Evolutionary conservation across 2,329 filamentous ascomycete species (phyloP).

Genomic region (Pseudocercospora macadamiae): DNA sequence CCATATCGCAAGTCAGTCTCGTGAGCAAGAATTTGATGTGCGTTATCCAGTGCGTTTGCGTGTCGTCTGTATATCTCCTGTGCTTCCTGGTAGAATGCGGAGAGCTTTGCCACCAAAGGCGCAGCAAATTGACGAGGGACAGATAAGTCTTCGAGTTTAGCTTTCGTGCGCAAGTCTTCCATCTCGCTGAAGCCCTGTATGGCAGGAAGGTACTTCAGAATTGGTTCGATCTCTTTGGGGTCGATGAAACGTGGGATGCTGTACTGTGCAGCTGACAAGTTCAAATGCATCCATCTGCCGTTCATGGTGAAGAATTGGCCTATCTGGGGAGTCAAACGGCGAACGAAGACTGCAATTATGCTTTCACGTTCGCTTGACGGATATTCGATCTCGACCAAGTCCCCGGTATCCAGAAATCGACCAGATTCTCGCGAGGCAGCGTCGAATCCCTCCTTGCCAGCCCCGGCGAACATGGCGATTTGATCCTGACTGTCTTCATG

Average conservation of each 20-base stretch:
- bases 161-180: conserved; percentile 37
- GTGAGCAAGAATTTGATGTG: conserved; percentile 52
- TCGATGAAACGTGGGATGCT: conserved; percentile 54
- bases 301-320: conserved; percentile 55
- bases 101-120: conserved; percentile 48
- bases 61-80: conserved; percentile 53
- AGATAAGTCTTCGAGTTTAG: conserved; percentile 43
- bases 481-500: conserved; percentile 30
- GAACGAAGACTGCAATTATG: conserved; percentile 55
- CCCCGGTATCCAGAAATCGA: conserved; percentile 47
- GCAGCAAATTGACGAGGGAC: conserved; percentile 52
- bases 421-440: conserved; percentile 37
- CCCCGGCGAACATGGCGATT: conserved; percentile 23
- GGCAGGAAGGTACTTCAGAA: conserved; percentile 57
- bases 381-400: conserved; percentile 53
- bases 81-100: conserved; percentile 47
- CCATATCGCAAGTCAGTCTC: conserved; percentile 49
- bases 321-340: conserved; percentile 23
- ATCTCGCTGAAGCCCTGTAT: conserved; percentile 39
- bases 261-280: conserved; percentile 48
- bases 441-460: conserved; percentile 36
- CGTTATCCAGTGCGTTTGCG: conserved; percentile 52
- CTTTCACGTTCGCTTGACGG: conserved; percentile 39
- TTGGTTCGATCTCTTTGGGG: conserved; percentile 47
- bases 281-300: conserved; percentile 52